A percentile compares a stretch with the other conserved stretches of the same genome.
phyloP scores from a whole-genome alignment of 768 basidiomycete species.

The Suillus bovinus region DNA sequence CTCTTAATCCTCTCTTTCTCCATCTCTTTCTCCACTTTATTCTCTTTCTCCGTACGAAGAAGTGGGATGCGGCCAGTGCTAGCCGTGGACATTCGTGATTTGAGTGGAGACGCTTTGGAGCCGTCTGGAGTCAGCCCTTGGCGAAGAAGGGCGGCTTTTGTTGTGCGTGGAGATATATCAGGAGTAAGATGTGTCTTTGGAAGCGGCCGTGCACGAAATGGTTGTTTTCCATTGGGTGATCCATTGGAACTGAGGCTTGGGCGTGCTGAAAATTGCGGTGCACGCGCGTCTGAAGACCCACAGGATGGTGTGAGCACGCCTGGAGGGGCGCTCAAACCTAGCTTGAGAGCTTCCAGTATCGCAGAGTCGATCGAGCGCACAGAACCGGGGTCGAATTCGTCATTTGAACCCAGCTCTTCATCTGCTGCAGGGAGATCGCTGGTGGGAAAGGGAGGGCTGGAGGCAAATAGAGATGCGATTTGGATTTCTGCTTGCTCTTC shows the following conservation, averaged over 20 bases:
- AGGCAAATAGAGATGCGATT: conserved; percentile 76
- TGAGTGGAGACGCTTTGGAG: conserved; percentile 17
- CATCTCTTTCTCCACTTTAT: conserved; percentile 44
- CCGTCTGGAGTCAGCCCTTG: conserved; percentile 54
- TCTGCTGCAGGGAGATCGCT: conserved; percentile 56
- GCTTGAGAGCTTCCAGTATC: conserved; percentile 44
- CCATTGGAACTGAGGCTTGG: conserved; percentile 33
- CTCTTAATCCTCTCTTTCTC: conserved; percentile 61
- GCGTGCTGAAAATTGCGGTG: conserved; percentile 25
- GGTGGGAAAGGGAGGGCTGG: conserved; percentile 78
- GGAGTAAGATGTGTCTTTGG: conserved; percentile 63
- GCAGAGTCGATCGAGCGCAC: conserved; percentile 48
- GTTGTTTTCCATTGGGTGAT: conserved; percentile 44
- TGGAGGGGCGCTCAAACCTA: conserved; percentile 42
- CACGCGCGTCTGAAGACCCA: conserved; percentile 23
- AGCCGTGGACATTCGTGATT: conserved; percentile 32
- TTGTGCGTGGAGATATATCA: conserved; percentile 75
- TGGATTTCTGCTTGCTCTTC: conserved; percentile 72
- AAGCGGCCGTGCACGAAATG: conserved; percentile 67
- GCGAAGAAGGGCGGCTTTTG: conserved; percentile 72
- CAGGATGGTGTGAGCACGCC: conserved; percentile 42
- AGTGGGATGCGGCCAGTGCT: conserved; percentile 36
- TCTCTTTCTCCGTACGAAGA: conserved; percentile 28
- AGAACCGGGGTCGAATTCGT: conserved; percentile 36
- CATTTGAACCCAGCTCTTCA: conserved; percentile 29